These are phyloP conservation scores for Suillus subalutaceus DNA, from an alignment of 768 basidiomycete genomes.

Conservation along the genomic window DNA sequence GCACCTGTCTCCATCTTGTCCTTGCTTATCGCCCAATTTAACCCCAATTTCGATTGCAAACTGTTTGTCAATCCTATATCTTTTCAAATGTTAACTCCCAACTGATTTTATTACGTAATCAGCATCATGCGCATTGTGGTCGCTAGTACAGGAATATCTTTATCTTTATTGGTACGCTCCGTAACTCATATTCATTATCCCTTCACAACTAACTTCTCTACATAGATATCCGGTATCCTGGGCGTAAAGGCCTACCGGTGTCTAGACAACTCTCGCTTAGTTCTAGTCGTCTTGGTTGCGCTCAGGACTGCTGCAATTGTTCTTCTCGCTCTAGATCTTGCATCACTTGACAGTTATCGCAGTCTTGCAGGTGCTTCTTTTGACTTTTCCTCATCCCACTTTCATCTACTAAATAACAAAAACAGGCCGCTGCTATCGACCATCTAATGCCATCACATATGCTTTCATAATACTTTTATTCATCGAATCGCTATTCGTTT, in stretches of 20 bases:
- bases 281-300: conserved; percentile 45
- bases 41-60: conserved; percentile 43
- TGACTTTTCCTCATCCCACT: not conserved
- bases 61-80: conserved; percentile 39
- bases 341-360: conserved; percentile 40
- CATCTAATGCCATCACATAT: conserved; percentile 34
- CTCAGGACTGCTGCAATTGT: conserved; percentile 46
- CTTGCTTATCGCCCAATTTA: conserved; percentile 51
- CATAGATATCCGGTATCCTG: conserved; percentile 61
- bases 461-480: conserved; percentile 53
- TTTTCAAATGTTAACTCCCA: not conserved
- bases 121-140: conserved; percentile 45
- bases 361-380: conserved; percentile 49
- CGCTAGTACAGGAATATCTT: conserved; percentile 37
- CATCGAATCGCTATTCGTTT: conserved; percentile 58
- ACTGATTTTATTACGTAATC: not conserved
- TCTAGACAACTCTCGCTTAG: conserved; percentile 58
- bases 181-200: not conserved
- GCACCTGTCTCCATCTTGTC: conserved; percentile 48
- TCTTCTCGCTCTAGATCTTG: conserved; percentile 46
- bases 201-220: conserved; percentile 6
- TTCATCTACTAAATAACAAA: conserved; percentile 21
- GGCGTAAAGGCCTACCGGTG: conserved; percentile 71
- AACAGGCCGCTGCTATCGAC: conserved; percentile 49
- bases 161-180: conserved; percentile 42